Conservation (phyloP, 2,329 filamentous ascomycete species). For the Arthroderma sp. region DNA sequence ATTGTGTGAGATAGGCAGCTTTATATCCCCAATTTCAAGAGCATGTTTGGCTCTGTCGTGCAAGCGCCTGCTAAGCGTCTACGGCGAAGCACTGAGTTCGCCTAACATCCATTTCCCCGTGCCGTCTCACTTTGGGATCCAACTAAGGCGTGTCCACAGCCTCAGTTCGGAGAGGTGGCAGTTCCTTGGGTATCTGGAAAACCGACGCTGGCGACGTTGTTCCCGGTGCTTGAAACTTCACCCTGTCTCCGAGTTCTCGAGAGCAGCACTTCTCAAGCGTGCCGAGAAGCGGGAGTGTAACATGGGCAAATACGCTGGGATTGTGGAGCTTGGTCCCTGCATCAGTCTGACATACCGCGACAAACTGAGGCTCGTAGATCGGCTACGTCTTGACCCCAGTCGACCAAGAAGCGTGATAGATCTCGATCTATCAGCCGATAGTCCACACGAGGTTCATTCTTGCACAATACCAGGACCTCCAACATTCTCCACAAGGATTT, state of each 20-base stretch:
- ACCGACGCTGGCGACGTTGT: neutral
- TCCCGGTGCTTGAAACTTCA: neutral
- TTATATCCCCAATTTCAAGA: neutral
- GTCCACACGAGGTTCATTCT: neutral
- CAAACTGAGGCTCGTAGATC: neutral
- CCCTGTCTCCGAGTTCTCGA: neutral
- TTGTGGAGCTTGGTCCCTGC: neutral
- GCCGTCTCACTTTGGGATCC: neutral
- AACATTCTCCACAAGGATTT: neutral
- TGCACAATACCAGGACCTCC: neutral
- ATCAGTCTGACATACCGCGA: neutral
- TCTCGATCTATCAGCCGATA: neutral
- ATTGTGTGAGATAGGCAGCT: too few species aligned
- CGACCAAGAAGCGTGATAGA: neutral
- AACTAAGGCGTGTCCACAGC: neutral
- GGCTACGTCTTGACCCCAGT: neutral
- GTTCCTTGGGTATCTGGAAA: neutral
- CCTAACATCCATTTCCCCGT: neutral
- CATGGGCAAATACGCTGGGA: neutral
- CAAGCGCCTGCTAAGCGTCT: neutral
- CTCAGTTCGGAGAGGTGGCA: neutral
- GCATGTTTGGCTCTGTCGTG: neutral
- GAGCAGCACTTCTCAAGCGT: neutral
- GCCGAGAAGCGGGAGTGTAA: neutral
- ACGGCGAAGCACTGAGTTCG: neutral